A percentile compares a stretch with the other conserved stretches of the same genome.
Conservation (phyloP, 2,329 filamentous ascomycete species). For the Pyricularia grisea region DNA sequence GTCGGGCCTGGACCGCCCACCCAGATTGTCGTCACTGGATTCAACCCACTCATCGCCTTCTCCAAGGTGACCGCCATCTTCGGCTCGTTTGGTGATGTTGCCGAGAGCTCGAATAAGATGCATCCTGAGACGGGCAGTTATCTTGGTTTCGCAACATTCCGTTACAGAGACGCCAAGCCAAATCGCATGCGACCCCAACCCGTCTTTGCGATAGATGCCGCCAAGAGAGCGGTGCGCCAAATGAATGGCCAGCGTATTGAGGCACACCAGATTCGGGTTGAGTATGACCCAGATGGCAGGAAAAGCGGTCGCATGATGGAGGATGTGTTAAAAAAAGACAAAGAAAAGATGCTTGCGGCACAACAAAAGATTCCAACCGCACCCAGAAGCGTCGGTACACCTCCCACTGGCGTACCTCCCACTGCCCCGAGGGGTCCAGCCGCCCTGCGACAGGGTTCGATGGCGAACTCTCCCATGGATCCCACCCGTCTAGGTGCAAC, state of each 20-base stretch:
- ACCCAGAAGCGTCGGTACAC: slow-evolving; percentile 25
- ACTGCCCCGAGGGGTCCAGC: slow-evolving; percentile 83
- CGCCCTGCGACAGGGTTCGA: slow-evolving; percentile 31
- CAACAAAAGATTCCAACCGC: slow-evolving; percentile 11
- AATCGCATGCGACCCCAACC: slow-evolving; percentile 39
- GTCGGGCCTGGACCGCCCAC: slow-evolving; percentile 83
- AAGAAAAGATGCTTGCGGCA: slow-evolving; percentile 33
- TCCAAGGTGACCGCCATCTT: slow-evolving; percentile 69
- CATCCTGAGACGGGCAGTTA: slow-evolving; percentile 92
- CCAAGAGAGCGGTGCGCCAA: slow-evolving; percentile 67
- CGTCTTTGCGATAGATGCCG: slow-evolving; percentile 67
- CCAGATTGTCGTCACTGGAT: slow-evolving; percentile 90
- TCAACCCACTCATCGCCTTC: slow-evolving; percentile 80
- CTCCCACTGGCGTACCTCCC: slow-evolving; percentile 58
- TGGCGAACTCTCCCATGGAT: neutral
- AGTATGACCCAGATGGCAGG: slow-evolving; percentile 81
- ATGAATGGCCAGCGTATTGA: slow-evolving; percentile 77
- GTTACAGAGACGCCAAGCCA: slow-evolving; percentile 66
- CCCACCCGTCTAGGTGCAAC: neutral
- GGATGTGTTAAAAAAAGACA: slow-evolving; percentile 59
- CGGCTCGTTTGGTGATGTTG: slow-evolving; percentile 75
- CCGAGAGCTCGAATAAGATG: slow-evolving; percentile 85
- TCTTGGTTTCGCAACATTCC: slow-evolving; percentile 85
- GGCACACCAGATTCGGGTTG: slow-evolving; percentile 65
- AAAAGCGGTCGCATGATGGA: slow-evolving; percentile 74